Base-by-base conservation (phyloP, 768 basidiomycete genomes). In the Mrakia blollopis region DNA sequence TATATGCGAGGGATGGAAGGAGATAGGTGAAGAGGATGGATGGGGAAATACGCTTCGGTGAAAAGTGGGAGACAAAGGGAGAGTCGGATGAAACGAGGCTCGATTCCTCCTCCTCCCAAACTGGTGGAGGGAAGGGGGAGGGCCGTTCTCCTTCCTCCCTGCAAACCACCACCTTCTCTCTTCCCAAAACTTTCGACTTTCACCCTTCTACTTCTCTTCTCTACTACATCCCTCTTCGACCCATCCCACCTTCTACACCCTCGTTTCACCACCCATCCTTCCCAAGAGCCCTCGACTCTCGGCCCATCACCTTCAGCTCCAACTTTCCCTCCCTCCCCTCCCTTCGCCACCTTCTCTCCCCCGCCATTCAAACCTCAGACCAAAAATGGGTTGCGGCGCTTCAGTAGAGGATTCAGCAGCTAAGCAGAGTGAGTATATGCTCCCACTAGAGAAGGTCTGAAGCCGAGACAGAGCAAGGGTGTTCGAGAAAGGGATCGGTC, bases 361-460 rank as follows among this genome's bases (percentile, higher is more conserved):
- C 72, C 32, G 0, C 57, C 39, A 8, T 60, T 65, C 41, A 16
- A 32, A 21, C 73, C 65, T 61, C 37, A 11, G 37, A 25, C 37
- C 21, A 76, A 47, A 18, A 68, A 82, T 83, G 82, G 82, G 82
- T 67, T 83, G 82, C 79, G 81, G 81, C 14, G 80, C 79, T 37
- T 82, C 81, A 14, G 81, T 80, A 30, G 81, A 79, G 41, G 82
- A 82, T 73, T 74, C 77, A 37, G 80, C 76, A 57, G 80, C 79
- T 68, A 80, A 79, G 72, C 79, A 78, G 35, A 76, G 75, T 76
- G 37, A 60, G 75, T 76, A 44, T 21, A 47, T 7, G 18, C 50
- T 21, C n/a, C 71, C 35, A n/a, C 2, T 21, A 28, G 47, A 9
- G 50, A 32, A 23, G 18, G 50, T 8, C 11, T 23, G 23, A 7